Evolutionary conservation across 495 filamentous ascomycete genomes (phyloP).

Genomic region (Hypomontagnella monticulosa): DNA sequence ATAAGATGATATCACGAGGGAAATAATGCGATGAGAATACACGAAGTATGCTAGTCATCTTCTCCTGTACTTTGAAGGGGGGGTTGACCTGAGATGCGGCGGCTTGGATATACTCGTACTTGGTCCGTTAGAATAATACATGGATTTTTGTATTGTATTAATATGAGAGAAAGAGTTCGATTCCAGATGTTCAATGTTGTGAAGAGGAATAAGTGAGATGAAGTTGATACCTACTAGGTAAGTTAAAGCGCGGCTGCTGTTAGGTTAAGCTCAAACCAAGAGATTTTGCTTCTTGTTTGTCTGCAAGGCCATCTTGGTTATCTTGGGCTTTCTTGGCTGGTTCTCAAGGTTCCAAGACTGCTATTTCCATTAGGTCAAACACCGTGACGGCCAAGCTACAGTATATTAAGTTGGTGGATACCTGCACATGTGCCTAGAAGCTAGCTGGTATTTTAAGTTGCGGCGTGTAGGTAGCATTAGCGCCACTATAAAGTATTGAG

Average conservation of each 20-base stretch:
- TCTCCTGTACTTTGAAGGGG: conserved; percentile 7
- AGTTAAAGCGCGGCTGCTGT: conserved; percentile 10
- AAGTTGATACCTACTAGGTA: too few species aligned
- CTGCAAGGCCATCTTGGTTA: neutral
- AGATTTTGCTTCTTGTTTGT: conserved; percentile 7
- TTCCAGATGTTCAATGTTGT: too few species aligned
- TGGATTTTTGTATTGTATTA: conserved; percentile 1
- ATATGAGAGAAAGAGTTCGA: neutral
- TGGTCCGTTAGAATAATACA: conserved; percentile 4
- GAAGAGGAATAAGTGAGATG: neutral
- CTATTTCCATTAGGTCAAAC: too few species aligned
- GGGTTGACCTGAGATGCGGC: neutral
- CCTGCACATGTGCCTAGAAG: too few species aligned
- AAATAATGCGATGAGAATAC: conserved; percentile 14
- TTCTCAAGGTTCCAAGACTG: neutral
- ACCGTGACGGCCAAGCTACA: too few species aligned
- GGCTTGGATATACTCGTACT: conserved; percentile 15
- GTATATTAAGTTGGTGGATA: too few species aligned
- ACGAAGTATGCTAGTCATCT: conserved; percentile 29
- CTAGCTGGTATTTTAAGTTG: too few species aligned
- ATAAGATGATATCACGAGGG: neutral
- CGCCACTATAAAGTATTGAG: neutral
- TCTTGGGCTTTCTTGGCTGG: conserved; percentile 17
- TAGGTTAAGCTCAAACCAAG: conserved; percentile 34
- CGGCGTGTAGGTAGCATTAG: too few species aligned